Percentiles rank a stretch among this genome's conserved stretches.
Conservation (phyloP, 345 rosid species). For the Eutrema heterophyllum region DNA sequence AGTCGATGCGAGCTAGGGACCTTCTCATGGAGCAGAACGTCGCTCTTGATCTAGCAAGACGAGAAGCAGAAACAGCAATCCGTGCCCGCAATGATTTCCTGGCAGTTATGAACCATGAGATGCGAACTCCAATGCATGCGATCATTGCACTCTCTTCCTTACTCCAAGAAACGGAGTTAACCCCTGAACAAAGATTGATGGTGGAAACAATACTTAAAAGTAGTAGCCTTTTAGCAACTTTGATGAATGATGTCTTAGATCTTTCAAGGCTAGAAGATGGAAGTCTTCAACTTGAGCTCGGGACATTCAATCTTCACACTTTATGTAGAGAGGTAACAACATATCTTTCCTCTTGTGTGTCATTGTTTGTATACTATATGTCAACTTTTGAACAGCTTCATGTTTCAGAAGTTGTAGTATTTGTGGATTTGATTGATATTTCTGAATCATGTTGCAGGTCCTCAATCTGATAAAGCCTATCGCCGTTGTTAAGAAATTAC, state of each 20-base stretch:
- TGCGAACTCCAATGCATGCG: conserved; percentile 99
- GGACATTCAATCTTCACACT: conserved; percentile 62
- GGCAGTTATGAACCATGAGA: conserved; percentile 99
- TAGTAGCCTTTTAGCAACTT: conserved; percentile 80
- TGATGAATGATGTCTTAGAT: conserved; percentile 93
- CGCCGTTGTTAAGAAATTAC: conserved; percentile 79
- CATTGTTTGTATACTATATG: neutral
- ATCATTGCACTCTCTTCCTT: conserved; percentile 94
- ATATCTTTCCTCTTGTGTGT: neutral
- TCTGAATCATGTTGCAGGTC: conserved; percentile 49
- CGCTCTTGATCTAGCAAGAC: conserved; percentile 86
- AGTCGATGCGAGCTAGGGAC: conserved; percentile 97
- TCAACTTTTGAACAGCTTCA: neutral
- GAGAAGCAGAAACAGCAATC: conserved; percentile 96
- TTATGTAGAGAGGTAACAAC: conserved; percentile 67
- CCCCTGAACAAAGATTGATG: conserved; percentile 94
- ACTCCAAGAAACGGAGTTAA: conserved; percentile 92
- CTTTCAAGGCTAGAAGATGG: conserved; percentile 99
- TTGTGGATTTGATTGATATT: neutral
- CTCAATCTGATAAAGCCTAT: conserved; percentile 86
- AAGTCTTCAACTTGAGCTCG: conserved; percentile 81
- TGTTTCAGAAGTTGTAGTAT: neutral
- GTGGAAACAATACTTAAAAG: conserved; percentile 95
- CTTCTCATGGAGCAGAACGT: conserved; percentile 96
- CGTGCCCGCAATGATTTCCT: conserved; percentile 95